Percentiles rank a stretch among this genome's conserved stretches.
These are phyloP conservation scores for Nicotiana noctiflora DNA, from an alignment of 257 asterid species.

Conservation along the genomic window DNA sequence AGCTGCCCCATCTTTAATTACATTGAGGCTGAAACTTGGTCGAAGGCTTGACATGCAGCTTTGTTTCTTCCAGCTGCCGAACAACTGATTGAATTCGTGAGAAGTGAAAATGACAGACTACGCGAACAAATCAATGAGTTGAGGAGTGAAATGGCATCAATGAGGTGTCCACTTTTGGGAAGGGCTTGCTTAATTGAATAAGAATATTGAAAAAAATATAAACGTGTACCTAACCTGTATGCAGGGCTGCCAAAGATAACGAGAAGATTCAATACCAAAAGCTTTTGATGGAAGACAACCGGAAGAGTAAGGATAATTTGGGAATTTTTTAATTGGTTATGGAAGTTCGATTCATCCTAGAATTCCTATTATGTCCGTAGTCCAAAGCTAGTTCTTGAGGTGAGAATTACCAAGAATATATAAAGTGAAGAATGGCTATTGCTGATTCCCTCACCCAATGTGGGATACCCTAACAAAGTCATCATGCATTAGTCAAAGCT, in stretches of 20 bases:
- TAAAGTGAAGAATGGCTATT: not conserved
- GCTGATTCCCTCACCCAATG: not conserved
- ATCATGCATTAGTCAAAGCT: not conserved
- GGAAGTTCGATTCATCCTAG: not conserved
- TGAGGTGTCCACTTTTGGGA: constrained; percentile 42
- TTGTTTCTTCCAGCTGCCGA: constrained; percentile 56
- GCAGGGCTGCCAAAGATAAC: constrained; percentile 59
- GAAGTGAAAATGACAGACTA: constrained; percentile 56
- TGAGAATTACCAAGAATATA: not conserved
- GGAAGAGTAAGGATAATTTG: constrained; percentile 50
- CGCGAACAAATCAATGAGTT: no score
- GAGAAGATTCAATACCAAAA: constrained; percentile 38
- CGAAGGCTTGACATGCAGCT: constrained; percentile 10
- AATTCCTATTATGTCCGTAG: not conserved
- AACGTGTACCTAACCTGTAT: constrained; percentile 16
- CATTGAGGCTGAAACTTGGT: not conserved
- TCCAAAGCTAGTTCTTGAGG: not conserved
- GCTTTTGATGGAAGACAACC: constrained; percentile 54
- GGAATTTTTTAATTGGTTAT: not conserved
- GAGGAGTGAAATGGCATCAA: constrained; percentile 47
- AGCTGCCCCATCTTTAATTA: not conserved
- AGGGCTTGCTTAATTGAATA: not conserved
- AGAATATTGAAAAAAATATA: constrained; percentile 11
- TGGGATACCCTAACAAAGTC: not conserved
- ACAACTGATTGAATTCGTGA: constrained; percentile 56